Base-by-base conservation (phyloP, 495 filamentous ascomycete genomes). In the Podospora fimiseda region DNA sequence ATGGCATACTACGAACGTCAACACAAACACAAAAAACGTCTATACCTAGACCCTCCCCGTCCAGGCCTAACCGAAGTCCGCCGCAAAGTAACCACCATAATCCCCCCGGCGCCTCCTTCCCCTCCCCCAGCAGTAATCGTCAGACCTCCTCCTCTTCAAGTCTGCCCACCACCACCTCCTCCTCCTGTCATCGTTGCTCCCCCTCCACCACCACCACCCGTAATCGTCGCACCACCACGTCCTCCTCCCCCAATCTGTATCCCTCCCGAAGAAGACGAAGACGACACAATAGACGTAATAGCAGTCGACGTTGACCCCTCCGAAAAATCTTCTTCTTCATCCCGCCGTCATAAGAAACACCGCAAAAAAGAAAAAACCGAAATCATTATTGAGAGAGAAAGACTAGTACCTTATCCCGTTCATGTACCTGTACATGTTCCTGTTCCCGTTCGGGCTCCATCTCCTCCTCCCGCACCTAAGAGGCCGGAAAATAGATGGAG, bases 281-380 rank as follows among this genome's bases (percentile, higher is more conserved):
- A 58, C 11, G 69, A 76, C 50, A 59, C 67, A 2, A 74, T 78
- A 48, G 76, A 78, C 50, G 68, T 78, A 40, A 76, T 80, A 46
- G 70, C 69, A 52, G 75, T 80, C n/a, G 73, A 78, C 59, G 63
- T 77, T 41, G 74, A 78, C 46, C 65, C 70, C 7, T 62, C 66
- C 1, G 57, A 67, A 18, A 53, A 55, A 9, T 48, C 40, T 19
- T 44, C 27, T 20, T 7, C 64, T 1, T 52, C 52, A 43, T 53
- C 51, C 50, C 67, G 64, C 22, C 51, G 57, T 27, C 58, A 56
- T 43, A 50, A 49, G 27, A 48, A 53, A 37, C 60, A 54, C 24
- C 52, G 65, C 40, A 52, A 53, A 42, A 59, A 60, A 38, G 60
- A 61, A 19, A 47, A 70, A 8, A 60, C 66, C 21, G 74, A 77